Evolutionary conservation across 768 basidiomycete genomes (phyloP).

Genomic region (Porphyrellus cyaneotinctus): DNA sequence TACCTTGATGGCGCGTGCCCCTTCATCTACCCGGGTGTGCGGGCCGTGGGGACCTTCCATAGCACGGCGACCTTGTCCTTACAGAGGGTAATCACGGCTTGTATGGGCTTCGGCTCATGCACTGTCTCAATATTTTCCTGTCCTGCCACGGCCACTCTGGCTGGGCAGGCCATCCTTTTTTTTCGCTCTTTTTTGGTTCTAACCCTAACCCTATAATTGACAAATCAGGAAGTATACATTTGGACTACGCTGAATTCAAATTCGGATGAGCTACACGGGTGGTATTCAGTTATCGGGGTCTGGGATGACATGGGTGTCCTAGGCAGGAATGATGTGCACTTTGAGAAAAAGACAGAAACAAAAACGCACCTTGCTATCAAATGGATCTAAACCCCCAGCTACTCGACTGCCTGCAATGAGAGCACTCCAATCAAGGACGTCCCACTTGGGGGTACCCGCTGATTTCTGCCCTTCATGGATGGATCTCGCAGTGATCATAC

Average conservation of each 20-base stretch:
- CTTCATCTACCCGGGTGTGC: constrained; percentile 36
- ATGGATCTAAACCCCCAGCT: constrained; percentile 60
- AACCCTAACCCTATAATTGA: constrained; percentile 47
- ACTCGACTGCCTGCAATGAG: constrained; percentile 75
- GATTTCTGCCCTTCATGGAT: constrained; percentile 49
- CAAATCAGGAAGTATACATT: too few species aligned
- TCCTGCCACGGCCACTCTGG: too few species aligned
- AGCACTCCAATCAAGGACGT: constrained; percentile 77
- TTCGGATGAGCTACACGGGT: too few species aligned
- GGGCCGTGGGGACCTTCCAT: constrained; percentile 53
- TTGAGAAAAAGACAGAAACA: not conserved
- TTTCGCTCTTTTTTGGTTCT: constrained; percentile 30
- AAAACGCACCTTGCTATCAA: constrained; percentile 34
- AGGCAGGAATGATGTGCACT: not conserved
- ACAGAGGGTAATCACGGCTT: constrained; percentile 54
- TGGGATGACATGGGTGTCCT: constrained; percentile 21
- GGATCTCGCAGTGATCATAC: constrained; percentile 75
- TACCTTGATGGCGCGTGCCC: constrained; percentile 4
- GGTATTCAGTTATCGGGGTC: constrained; percentile 3
- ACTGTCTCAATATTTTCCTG: too few species aligned
- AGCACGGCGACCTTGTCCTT: constrained; percentile 71
- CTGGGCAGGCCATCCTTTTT: constrained; percentile 44
- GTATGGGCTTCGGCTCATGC: constrained; percentile 69
- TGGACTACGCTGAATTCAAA: too few species aligned
- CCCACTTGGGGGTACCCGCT: constrained; percentile 47